A percentile compares a stretch with the other conserved stretches of the same genome.
phyloP scores from a whole-genome alignment of 805 yeast species.

The Cephaloascus fragrans region DNA sequence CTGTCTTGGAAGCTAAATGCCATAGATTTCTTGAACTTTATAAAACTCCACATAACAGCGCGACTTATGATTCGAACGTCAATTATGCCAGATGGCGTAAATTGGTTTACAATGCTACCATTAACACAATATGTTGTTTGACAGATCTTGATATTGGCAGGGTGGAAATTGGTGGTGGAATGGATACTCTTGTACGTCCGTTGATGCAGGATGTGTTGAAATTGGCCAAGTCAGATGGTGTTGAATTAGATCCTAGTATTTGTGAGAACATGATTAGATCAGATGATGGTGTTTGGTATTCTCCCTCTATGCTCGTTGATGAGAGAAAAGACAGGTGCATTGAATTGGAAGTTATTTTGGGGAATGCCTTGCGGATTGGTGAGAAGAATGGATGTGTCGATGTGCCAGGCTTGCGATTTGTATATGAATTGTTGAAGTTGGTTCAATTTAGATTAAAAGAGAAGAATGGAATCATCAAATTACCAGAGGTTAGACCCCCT shows the following conservation, averaged over 20 bases:
- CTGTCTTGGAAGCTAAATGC: constrained; percentile 3
- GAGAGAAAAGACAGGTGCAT: constrained; percentile 11
- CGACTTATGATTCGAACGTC: constrained; percentile 10
- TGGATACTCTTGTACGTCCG: constrained; percentile 8
- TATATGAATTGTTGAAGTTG: constrained; percentile 13
- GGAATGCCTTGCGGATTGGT: constrained; percentile 13
- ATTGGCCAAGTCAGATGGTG: constrained; percentile 16
- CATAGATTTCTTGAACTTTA: constrained; percentile 7
- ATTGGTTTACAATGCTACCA: constrained; percentile 15
- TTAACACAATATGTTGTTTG: constrained; percentile 16
- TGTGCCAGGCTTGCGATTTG: constrained; percentile 12
- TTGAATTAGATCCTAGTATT: constrained; percentile 9
- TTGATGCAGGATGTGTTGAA: constrained; percentile 14
- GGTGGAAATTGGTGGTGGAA: constrained; percentile 11
- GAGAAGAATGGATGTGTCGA: constrained; percentile 8
- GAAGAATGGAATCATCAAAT: constrained; percentile 8
- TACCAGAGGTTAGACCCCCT: constrained; percentile 12
- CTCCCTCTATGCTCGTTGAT: constrained; percentile 18
- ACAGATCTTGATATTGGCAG: constrained; percentile 18
- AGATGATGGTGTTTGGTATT: constrained; percentile 11
- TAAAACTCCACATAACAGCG: constrained; percentile 9
- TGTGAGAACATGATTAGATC: constrained; percentile 12
- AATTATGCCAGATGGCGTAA: constrained; percentile 14
- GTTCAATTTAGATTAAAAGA: constrained; percentile 12
- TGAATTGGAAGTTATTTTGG: constrained; percentile 14